phyloP scores from a whole-genome alignment of 257 asterid genomes.

The Rauvolfia tetraphylla region DNA sequence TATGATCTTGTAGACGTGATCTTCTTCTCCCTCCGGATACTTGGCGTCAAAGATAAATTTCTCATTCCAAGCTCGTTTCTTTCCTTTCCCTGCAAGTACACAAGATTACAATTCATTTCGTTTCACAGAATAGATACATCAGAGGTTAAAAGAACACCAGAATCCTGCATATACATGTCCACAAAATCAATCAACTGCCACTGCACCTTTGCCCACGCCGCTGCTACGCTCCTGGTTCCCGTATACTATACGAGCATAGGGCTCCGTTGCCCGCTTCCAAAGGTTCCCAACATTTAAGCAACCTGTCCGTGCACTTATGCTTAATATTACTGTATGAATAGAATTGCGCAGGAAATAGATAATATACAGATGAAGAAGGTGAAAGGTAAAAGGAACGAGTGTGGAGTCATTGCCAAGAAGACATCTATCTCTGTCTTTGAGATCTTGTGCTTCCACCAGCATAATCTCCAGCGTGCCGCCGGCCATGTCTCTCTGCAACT shows the following conservation, averaged over 20 bases:
- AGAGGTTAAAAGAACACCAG: background rate
- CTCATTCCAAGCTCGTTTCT: slow-evolving; percentile 15
- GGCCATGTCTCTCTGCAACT: background rate
- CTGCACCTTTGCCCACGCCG: slow-evolving; percentile 16
- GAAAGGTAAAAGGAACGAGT: background rate
- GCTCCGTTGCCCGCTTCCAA: slow-evolving; percentile 12
- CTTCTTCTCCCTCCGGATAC: slow-evolving; percentile 20
- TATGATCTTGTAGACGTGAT: slow-evolving; percentile 12
- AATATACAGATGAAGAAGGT: background rate
- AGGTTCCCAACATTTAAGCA: slow-evolving; percentile 11
- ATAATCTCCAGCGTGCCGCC: slow-evolving; percentile 16
- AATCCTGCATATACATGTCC: too few species aligned
- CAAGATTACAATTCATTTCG: too few species aligned
- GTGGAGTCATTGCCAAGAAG: slow-evolving; percentile 1
- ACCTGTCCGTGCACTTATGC: background rate
- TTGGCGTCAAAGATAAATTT: slow-evolving; percentile 14
- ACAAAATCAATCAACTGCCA: background rate
- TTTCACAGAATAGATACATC: background rate
- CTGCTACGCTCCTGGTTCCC: slow-evolving; percentile 18
- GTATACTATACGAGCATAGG: slow-evolving; percentile 14
- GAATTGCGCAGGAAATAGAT: too few species aligned
- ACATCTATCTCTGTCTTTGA: slow-evolving; percentile 11
- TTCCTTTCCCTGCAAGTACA: slow-evolving; percentile 14
- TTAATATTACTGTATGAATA: too few species aligned
- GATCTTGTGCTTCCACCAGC: slow-evolving; percentile 22